A percentile compares a stretch with the other conserved stretches of the same genome.
Conservation (phyloP, 352 stramenopile genomes). For the Elongisporangium senticosum region DNA sequence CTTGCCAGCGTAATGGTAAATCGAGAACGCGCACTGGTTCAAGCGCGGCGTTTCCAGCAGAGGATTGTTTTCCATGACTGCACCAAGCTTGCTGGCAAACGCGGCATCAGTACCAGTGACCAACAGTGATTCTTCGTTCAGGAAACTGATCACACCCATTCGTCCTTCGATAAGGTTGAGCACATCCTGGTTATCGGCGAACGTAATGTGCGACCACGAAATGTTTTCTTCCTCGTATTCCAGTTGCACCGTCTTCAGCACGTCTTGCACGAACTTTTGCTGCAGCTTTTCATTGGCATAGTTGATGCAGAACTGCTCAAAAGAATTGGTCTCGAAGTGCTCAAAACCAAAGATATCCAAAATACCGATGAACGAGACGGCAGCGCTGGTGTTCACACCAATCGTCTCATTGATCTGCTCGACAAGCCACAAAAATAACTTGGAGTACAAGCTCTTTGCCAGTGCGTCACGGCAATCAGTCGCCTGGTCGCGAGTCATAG, state of each 20-base stretch:
- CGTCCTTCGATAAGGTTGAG: slow-evolving; percentile 88
- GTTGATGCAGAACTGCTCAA: slow-evolving; percentile 93
- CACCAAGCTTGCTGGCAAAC: slow-evolving; percentile 86
- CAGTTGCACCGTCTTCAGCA: slow-evolving; percentile 90
- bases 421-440: slow-evolving; percentile 96
- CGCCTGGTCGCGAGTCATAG: slow-evolving; percentile 81
- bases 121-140: slow-evolving; percentile 88
- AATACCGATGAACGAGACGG: slow-evolving; percentile 86
- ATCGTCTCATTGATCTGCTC: slow-evolving; percentile 92
- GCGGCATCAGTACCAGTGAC: slow-evolving; percentile 77
- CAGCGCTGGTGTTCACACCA: slow-evolving; percentile 42
- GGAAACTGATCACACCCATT: slow-evolving; percentile 83
- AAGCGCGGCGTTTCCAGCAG: slow-evolving; percentile 78
- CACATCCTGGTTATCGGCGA: slow-evolving; percentile 89
- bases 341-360: slow-evolving; percentile 93
- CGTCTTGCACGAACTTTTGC: slow-evolving; percentile 84
- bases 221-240: slow-evolving; percentile 92
- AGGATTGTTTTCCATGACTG: slow-evolving; percentile 85
- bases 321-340: slow-evolving; percentile 89
- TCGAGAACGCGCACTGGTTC: slow-evolving; percentile 78
- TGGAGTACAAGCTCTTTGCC: slow-evolving; percentile 93
- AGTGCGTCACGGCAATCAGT: slow-evolving; percentile 89
- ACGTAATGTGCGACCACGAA: slow-evolving; percentile 86
- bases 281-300: slow-evolving; percentile 92
- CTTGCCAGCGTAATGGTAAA: slow-evolving; percentile 85